A percentile compares a stretch with the other conserved stretches of the same genome.
These are phyloP conservation scores for Phytophthora vignae DNA, from an alignment of 352 stramenopile genomes.

Conservation along the genomic window DNA sequence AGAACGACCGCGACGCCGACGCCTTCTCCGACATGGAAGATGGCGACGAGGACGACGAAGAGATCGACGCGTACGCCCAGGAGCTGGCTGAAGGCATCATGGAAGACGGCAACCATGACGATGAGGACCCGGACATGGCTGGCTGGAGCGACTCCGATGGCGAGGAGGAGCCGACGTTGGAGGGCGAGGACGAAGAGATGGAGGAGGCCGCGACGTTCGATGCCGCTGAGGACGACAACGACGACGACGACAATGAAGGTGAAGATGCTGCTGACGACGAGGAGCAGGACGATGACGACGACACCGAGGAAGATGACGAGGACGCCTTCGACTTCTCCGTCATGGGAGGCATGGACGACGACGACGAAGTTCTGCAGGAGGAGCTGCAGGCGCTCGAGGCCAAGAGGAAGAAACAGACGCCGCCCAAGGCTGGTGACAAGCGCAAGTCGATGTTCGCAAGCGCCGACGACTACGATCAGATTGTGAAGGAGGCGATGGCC, in stretches of 20 bases:
- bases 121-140: conserved; percentile 80
- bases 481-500: conserved; percentile 70
- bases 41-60: conserved; percentile 72
- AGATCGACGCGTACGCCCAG: conserved; percentile 91
- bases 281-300: conserved; percentile 44
- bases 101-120: conserved; percentile 77
- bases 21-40: conserved; percentile 67
- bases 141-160: conserved; percentile 69
- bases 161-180: conserved; percentile 53
- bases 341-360: conserved; percentile 54
- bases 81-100: conserved; percentile 92
- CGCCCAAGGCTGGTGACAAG: conserved; percentile 52
- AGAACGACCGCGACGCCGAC: conserved; percentile 52
- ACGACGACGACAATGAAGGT: conserved; percentile 50
- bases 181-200: conserved; percentile 65
- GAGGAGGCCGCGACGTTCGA: conserved; percentile 40
- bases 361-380: conserved; percentile 54
- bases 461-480: conserved; percentile 79
- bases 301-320: conserved; percentile 44
- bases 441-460: conserved; percentile 79
- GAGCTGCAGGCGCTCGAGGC: conserved; percentile 43
- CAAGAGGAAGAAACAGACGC: conserved; percentile 67
- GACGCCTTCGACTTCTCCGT: conserved; percentile 58
- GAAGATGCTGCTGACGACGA: conserved; percentile 52
- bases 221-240: conserved; percentile 46